Evolutionary conservation across 352 stramenopile species (phyloP).

Genomic region (Paralagenidium karlingii): DNA sequence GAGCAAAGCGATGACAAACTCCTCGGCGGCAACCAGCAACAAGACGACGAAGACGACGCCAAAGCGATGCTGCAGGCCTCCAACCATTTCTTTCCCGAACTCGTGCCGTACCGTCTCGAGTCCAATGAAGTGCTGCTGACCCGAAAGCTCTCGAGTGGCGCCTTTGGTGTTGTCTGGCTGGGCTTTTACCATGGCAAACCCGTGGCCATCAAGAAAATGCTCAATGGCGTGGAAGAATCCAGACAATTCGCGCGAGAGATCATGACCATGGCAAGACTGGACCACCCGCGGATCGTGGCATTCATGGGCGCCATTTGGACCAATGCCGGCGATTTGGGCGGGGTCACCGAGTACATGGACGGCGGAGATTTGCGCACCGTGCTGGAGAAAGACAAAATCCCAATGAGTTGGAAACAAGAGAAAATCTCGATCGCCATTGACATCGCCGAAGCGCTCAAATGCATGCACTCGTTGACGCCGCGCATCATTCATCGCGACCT

Average conservation of each 20-base stretch:
- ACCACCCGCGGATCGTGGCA: conserved; percentile 19
- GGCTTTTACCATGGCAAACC: conserved; percentile 4
- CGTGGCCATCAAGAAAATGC: conserved; percentile 11
- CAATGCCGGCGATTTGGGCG: conserved; percentile 21
- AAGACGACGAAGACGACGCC: no score
- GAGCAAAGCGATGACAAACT: no score
- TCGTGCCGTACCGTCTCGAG: conserved; percentile 58
- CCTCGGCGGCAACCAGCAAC: no score
- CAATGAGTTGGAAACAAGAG: conserved; percentile 26
- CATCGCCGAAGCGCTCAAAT: conserved; percentile 25
- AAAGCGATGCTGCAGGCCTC: no score
- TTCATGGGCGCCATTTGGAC: conserved; percentile 31
- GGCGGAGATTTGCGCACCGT: conserved; percentile 21
- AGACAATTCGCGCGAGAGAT: conserved; percentile 23
- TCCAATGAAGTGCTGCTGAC: conserved; percentile 73
- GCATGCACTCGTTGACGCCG: conserved; percentile 19
- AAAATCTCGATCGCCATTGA: conserved; percentile 30
- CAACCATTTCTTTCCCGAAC: conserved; percentile 58
- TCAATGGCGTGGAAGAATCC: conserved; percentile 20
- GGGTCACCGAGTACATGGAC: conserved; percentile 30
- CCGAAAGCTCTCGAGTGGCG: conserved; percentile 67
- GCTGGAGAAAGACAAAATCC: conserved; percentile 11
- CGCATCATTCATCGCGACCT: conserved; percentile 31
- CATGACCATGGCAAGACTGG: conserved; percentile 11
- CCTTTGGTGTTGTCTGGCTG: conserved; percentile 43